A percentile compares a stretch with the other conserved stretches of the same genome.
phyloP scores from a whole-genome alignment of 495 filamentous ascomycete species.

The Bacidia rubella region DNA sequence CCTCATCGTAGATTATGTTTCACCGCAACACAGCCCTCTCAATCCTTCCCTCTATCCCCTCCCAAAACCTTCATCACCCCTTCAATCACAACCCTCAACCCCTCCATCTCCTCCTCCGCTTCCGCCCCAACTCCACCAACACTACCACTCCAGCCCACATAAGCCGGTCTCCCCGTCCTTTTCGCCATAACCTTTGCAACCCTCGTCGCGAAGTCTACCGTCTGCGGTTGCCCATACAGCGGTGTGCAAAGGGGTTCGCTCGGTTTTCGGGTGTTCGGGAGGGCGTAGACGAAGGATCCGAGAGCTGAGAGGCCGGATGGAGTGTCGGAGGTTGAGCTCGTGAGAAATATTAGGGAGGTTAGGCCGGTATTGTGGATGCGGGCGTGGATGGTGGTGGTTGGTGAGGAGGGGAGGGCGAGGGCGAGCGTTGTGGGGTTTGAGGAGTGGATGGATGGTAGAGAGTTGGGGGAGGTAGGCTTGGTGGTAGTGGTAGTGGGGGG shows the following conservation, averaged over 20 bases:
- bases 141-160: constrained; percentile 67
- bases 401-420: constrained; percentile 59
- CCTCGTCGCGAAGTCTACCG: constrained; percentile 73
- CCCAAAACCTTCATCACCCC: constrained; percentile 48
- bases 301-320: constrained; percentile 35
- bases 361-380: constrained; percentile 50
- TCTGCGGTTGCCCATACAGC: constrained; percentile 59
- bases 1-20: neutral
- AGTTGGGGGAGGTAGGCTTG: neutral
- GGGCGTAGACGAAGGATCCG: constrained; percentile 82
- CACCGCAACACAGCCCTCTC: neutral
- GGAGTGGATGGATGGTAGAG: neutral
- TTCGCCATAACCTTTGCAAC: constrained; percentile 70
- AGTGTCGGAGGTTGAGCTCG: constrained; percentile 36
- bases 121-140: constrained; percentile 53
- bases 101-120: constrained; percentile 93
- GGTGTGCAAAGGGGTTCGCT: constrained; percentile 59
- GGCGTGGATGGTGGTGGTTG: constrained; percentile 67
- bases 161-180: constrained; percentile 54
- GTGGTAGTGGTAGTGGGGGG: neutral
- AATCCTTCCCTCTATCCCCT: constrained; percentile 1
- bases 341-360: constrained; percentile 61
- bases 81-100: constrained; percentile 56
- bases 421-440: constrained; percentile 34
- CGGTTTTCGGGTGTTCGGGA: constrained; percentile 57